A percentile compares a stretch with the other conserved stretches of the same genome.
phyloP scores from a whole-genome alignment of 305 asterid genomes.

The Fraxinus sp. region DNA sequence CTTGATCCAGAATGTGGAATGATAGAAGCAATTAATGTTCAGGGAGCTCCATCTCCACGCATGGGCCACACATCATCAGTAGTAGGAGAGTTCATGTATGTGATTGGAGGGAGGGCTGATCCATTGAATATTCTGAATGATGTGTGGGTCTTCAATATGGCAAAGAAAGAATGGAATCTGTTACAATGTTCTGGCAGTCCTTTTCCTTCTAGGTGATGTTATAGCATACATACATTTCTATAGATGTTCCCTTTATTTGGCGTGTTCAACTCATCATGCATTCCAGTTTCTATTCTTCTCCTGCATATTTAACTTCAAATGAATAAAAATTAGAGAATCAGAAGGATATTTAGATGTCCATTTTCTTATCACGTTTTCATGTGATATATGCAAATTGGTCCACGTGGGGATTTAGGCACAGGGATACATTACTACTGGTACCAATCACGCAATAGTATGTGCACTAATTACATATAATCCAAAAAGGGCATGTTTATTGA shows the following conservation, averaged over 20 bases:
- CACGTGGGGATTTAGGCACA: too few relatives aligned
- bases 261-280: neutral
- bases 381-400: too few relatives aligned
- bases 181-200: slow-evolving; percentile 62
- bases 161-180: slow-evolving; percentile 62
- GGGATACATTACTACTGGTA: too few relatives aligned
- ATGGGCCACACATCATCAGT: slow-evolving; percentile 77
- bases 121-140: slow-evolving; percentile 77
- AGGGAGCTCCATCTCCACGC: slow-evolving; percentile 76
- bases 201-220: slow-evolving; percentile 70
- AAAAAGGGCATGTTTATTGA: too few relatives aligned
- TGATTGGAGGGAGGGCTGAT: slow-evolving; percentile 93
- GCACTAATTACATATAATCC: too few relatives aligned
- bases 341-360: too few relatives aligned
- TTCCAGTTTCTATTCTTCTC: neutral
- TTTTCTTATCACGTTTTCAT: too few relatives aligned
- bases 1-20: slow-evolving; percentile 53
- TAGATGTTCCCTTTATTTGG: slow-evolving; percentile 15
- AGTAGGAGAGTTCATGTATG: slow-evolving; percentile 62
- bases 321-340: too few relatives aligned
- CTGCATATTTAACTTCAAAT: neutral
- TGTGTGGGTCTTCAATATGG: slow-evolving; percentile 64
- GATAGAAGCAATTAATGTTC: slow-evolving; percentile 46
- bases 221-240: slow-evolving; percentile 13
- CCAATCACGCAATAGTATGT: too few relatives aligned